Evolutionary conservation across 495 filamentous ascomycete species (phyloP).

Genomic region (Viridothelium virens): DNA sequence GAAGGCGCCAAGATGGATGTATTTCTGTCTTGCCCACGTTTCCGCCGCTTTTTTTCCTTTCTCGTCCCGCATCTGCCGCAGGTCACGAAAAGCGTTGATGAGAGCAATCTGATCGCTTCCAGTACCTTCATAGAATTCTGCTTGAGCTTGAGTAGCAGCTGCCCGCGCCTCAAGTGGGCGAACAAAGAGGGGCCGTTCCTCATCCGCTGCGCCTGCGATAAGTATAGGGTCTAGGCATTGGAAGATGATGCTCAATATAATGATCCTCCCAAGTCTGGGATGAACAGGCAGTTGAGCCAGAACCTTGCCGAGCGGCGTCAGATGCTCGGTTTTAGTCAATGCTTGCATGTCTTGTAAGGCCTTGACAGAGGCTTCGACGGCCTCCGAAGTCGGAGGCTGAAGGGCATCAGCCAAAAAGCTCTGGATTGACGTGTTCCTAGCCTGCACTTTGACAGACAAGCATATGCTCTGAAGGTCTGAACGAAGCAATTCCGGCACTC

Average conservation of each 20-base stretch:
- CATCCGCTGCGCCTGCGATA: conserved; percentile 42
- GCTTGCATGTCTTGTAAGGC: conserved; percentile 43
- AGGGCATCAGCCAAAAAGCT: conserved; percentile 46
- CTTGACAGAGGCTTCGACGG: conserved; percentile 41
- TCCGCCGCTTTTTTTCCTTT: conserved; percentile 12
- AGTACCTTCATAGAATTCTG: conserved; percentile 37
- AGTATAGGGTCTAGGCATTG: conserved; percentile 54
- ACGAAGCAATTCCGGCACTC: conserved; percentile 44
- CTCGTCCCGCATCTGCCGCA: conserved; percentile 30
- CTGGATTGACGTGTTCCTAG: conserved; percentile 38
- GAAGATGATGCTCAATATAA: conserved; percentile 53
- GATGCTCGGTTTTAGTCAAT: conserved; percentile 42
- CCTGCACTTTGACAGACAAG: conserved; percentile 43
- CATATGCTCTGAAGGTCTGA: conserved; percentile 46
- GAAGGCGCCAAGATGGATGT: conserved; percentile 39
- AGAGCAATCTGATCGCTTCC: conserved; percentile 48
- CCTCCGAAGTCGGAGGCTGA: conserved; percentile 43
- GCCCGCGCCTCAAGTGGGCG: conserved; percentile 31
- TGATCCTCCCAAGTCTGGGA: conserved; percentile 50
- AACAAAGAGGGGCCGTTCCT: conserved; percentile 41
- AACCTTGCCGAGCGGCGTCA: conserved; percentile 48
- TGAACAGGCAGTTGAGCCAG: conserved; percentile 43
- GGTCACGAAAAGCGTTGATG: conserved; percentile 45
- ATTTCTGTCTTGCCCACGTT: conserved; percentile 23
- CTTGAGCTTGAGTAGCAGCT: conserved; percentile 31